Percentiles rank a stretch among this genome's conserved stretches.
phyloP scores from a whole-genome alignment of 2,329 filamentous ascomycete species.

The Metarhizium brunneum region DNA sequence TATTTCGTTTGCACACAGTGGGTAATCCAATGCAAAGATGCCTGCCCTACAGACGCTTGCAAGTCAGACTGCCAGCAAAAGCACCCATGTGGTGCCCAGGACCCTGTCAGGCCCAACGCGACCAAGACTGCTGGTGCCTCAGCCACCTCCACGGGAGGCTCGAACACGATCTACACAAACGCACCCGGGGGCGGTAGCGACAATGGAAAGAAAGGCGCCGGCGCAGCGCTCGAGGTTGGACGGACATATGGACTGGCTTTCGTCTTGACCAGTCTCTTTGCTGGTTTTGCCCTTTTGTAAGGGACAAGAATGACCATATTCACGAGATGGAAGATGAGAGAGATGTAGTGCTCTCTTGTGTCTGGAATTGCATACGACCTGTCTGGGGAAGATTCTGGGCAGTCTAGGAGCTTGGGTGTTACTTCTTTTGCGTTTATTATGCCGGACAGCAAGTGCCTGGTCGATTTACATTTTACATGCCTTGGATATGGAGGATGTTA shows the following conservation, averaged over 20 bases:
- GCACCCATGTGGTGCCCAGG: conserved; percentile 6
- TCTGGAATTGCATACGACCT: background rate
- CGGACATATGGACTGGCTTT: conserved; percentile 28
- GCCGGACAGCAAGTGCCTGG: background rate
- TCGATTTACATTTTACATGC: background rate
- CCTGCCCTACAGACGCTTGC: conserved; percentile 63
- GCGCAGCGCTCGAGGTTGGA: conserved; percentile 22
- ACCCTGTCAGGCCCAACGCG: conserved; percentile 28
- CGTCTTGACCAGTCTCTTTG: conserved; percentile 28
- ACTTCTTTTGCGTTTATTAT: background rate
- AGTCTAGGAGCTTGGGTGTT: background rate
- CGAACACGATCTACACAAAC: conserved; percentile 10
- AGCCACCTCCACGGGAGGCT: conserved; percentile 28
- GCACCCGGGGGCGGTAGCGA: conserved; percentile 9
- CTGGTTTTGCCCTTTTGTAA: conserved; percentile 32
- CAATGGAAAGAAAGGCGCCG: conserved; percentile 17
- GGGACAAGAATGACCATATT: conserved; percentile 1
- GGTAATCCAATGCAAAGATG: conserved; percentile 63
- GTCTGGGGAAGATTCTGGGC: background rate
- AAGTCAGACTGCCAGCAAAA: conserved; percentile 16
- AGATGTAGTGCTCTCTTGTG: background rate
- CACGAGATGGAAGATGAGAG: background rate
- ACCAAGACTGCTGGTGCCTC: conserved; percentile 22
- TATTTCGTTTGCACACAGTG: conserved; percentile 68
- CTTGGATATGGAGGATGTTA: background rate